A percentile compares a stretch with the other conserved stretches of the same genome.
Evolutionary conservation across 305 asterid genomes (phyloP).

Genomic region (Rubia tinctorum): DNA sequence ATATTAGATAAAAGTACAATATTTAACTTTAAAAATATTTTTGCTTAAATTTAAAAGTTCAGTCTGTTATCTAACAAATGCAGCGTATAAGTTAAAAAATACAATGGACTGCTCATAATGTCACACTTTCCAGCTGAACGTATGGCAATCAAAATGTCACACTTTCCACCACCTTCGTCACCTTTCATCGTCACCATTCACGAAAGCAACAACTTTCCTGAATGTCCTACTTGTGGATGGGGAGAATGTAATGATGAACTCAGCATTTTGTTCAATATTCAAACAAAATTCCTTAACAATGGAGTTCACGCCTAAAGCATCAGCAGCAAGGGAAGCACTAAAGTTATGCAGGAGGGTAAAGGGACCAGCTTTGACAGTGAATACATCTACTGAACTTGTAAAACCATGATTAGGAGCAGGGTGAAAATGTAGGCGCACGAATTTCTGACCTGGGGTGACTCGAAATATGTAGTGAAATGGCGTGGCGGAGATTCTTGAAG

Average conservation of each 20-base stretch:
- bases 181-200: slow-evolving; percentile 61
- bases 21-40: too few relatives aligned
- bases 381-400: slow-evolving; percentile 32
- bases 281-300: slow-evolving; percentile 48
- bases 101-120: too few relatives aligned
- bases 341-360: slow-evolving; percentile 52
- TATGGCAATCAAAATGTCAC: slow-evolving; percentile 29
- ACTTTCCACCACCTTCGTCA: slow-evolving; percentile 28
- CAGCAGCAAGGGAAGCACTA: slow-evolving; percentile 34
- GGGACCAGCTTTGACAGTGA: slow-evolving; percentile 49
- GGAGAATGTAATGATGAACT: slow-evolving; percentile 35
- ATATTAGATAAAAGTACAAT: too few relatives aligned
- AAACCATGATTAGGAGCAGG: slow-evolving; percentile 28
- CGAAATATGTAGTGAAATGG: slow-evolving; percentile 40
- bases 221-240: slow-evolving; percentile 31
- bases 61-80: too few relatives aligned
- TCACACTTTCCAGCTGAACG: slow-evolving; percentile 33
- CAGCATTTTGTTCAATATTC: slow-evolving; percentile 27
- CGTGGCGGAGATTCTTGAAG: slow-evolving; percentile 40
- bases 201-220: slow-evolving; percentile 39
- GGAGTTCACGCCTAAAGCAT: slow-evolving; percentile 26
- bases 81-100: too few relatives aligned
- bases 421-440: slow-evolving; percentile 49
- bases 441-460: slow-evolving; percentile 45
- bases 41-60: too few relatives aligned